Percentiles rank a stretch among this genome's conserved stretches.
phyloP scores from a whole-genome alignment of 345 rosid species.

The Populus simonii region DNA sequence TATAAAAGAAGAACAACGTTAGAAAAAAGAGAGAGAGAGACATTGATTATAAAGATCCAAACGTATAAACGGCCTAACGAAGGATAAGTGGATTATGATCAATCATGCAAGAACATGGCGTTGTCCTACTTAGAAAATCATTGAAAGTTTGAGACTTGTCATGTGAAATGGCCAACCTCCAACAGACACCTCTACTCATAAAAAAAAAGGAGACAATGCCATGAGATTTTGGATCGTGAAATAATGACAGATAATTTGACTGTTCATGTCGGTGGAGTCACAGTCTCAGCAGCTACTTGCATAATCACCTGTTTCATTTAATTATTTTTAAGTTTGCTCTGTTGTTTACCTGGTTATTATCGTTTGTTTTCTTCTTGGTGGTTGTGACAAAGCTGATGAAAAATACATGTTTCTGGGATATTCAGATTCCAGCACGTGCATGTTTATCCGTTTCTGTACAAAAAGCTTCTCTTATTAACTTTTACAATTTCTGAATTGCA shows the following conservation, averaged over 20 bases:
- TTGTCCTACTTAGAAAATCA: conserved; percentile 19
- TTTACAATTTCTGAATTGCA: not conserved
- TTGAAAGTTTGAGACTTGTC: conserved; percentile 18
- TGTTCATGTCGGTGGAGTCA: not conserved
- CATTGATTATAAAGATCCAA: not conserved
- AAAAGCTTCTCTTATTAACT: not conserved
- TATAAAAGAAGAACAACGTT: not conserved
- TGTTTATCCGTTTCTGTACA: not conserved
- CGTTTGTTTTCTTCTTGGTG: not conserved
- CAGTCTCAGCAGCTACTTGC: not conserved
- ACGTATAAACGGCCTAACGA: not conserved
- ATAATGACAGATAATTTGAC: not conserved
- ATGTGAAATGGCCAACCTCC: conserved; percentile 18
- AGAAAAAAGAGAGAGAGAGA: not conserved
- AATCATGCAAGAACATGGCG: conserved; percentile 27
- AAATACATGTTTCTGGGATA: not conserved
- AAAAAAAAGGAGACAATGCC: not conserved
- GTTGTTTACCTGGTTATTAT: not conserved
- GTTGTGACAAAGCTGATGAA: not conserved
- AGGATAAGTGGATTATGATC: not conserved
- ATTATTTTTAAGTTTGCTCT: not conserved
- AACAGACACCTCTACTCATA: not conserved
- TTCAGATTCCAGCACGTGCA: not conserved
- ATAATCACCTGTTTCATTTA: not conserved
- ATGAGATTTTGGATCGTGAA: not conserved